Conservation (phyloP, 768 basidiomycete species). For the Pisolithus albus region DNA sequence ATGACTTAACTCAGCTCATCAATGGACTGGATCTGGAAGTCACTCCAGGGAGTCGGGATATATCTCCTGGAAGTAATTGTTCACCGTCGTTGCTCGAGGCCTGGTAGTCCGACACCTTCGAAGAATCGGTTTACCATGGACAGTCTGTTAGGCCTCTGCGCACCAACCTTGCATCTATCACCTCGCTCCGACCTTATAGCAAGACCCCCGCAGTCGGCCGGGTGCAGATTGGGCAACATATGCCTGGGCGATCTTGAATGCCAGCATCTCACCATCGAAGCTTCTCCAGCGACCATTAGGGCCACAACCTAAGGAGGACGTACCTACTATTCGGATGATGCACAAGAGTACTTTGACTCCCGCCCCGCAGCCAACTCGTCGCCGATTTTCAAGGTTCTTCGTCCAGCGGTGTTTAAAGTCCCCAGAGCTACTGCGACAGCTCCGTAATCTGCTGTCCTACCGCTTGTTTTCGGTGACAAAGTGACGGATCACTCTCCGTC, state of each 20-base stretch:
- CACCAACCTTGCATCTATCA: conserved; percentile 35
- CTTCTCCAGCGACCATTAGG: conserved; percentile 15
- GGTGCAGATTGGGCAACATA: conserved; percentile 44
- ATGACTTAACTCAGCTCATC: conserved; percentile 72
- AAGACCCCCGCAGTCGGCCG: conserved; percentile 20
- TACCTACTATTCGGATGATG: conserved; percentile 19
- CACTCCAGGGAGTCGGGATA: conserved; percentile 33
- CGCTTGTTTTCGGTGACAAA: conserved; percentile 16
- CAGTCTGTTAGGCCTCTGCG: conserved; percentile 35
- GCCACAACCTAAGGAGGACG: conserved; percentile 21
- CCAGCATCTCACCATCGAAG: conserved; percentile 33
- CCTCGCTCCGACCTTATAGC: conserved; percentile 46
- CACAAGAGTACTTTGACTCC: conserved; percentile 56
- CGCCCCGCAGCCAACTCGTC: conserved; percentile 48
- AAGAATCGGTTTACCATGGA: conserved; percentile 22
- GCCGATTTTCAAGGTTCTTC: conserved; percentile 53
- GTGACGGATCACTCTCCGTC: conserved; percentile 26
- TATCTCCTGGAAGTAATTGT: conserved; percentile 33
- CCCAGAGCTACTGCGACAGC: conserved; percentile 13
- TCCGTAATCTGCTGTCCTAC: conserved; percentile 18
- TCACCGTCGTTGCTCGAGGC: conserved; percentile 14
- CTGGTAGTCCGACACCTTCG: conserved; percentile 27
- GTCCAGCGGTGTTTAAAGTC: conserved; percentile 36
- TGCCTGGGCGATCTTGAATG: conserved; percentile 55
- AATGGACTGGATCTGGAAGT: conserved; percentile 77